phyloP scores from a whole-genome alignment of 495 filamentous ascomycete genomes.

The Amphirosellinia nigrospora region DNA sequence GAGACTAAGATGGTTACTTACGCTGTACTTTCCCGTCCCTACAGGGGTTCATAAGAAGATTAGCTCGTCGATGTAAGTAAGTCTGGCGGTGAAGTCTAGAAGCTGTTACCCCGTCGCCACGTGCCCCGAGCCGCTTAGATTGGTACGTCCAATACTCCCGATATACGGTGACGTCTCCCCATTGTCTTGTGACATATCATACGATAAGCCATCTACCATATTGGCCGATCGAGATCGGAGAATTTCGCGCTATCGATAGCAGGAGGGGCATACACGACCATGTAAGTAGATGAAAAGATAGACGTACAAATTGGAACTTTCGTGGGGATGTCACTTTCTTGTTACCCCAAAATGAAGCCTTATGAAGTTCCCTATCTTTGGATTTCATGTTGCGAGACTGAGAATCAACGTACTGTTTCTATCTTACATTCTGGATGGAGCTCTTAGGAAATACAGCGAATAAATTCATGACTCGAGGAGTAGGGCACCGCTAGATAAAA shows the following conservation, averaged over 20 bases:
- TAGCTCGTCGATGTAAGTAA: not conserved
- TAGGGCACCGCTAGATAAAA: not conserved
- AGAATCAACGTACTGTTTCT: not conserved
- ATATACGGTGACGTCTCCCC: not conserved
- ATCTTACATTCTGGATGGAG: not conserved
- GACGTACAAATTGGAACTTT: not conserved
- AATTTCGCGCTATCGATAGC: not conserved
- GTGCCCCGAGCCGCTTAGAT: not conserved
- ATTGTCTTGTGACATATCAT: not conserved
- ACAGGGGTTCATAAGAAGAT: not conserved
- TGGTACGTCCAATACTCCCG: not conserved
- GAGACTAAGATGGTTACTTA: not conserved
- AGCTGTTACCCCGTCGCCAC: not conserved
- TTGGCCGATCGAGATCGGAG: not conserved
- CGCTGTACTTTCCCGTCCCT: constrained; percentile 11
- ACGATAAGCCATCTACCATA: not conserved
- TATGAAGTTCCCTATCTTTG: not conserved
- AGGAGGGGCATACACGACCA: not conserved
- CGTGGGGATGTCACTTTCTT: not conserved
- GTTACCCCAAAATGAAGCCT: not conserved
- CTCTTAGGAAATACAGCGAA: not conserved
- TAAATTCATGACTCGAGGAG: not conserved
- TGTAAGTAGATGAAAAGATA: not conserved
- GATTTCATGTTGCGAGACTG: not conserved
- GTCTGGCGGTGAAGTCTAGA: not conserved